Evolutionary conservation across 306 rosid species (phyloP).

Genomic region (Quercus ilex): DNA sequence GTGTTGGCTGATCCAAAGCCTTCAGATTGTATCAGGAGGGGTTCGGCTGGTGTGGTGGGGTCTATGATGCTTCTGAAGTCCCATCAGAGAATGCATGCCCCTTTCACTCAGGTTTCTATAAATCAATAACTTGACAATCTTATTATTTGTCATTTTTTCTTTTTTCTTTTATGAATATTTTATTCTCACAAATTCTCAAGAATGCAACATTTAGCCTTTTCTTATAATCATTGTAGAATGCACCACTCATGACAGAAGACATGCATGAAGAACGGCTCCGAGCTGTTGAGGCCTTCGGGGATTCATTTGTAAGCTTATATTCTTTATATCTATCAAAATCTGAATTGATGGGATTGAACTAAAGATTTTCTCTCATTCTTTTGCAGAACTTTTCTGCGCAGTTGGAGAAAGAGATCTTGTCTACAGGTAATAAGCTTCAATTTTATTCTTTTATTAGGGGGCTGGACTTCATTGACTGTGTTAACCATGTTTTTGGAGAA

Average conservation of each 20-base stretch:
- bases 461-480: not conserved
- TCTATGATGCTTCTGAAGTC: conserved; percentile 83
- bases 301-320: conserved; percentile 77
- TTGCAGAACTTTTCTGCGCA: conserved; percentile 83
- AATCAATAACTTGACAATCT: conserved; percentile 19
- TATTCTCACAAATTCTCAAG: conserved; percentile 13
- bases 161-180: conserved; percentile 5
- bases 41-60: conserved; percentile 74
- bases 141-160: not conserved
- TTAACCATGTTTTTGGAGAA: not conserved
- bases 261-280: conserved; percentile 98
- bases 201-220: conserved; percentile 14
- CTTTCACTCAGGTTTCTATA: conserved; percentile 82
- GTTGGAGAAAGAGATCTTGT: conserved; percentile 88
- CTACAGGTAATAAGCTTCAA: conserved; percentile 65
- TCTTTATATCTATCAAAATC: conserved; percentile 2
- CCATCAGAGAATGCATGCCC: conserved; percentile 80
- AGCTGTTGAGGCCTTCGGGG: conserved; percentile 83
- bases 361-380: conserved; percentile 19
- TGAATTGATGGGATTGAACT: not conserved
- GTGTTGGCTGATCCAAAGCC: conserved; percentile 39
- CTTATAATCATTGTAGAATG: conserved; percentile 46
- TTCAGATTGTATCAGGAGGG: conserved; percentile 55
- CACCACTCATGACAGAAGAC: conserved; percentile 99
- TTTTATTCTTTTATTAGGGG: not conserved